Base-by-base conservation (phyloP, 345 rosid genomes). In the Raphanus sativus region DNA sequence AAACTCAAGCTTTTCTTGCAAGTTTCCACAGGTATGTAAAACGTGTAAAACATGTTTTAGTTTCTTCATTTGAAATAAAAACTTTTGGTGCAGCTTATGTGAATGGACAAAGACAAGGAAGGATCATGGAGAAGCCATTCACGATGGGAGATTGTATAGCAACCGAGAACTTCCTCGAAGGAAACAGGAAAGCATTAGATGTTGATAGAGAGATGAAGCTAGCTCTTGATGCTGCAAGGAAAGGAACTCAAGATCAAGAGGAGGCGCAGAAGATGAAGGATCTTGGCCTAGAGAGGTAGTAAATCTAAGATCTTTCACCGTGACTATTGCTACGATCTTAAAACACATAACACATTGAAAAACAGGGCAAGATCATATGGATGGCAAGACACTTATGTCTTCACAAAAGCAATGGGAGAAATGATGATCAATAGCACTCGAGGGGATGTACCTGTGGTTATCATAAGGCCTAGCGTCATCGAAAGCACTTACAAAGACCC, bases 391-490 rank as follows among this genome's bases (percentile, higher is more conserved):
- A 89, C 97, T 0, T 92, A 89, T 17, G 94, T 87, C 68, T 92
- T 92, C 82, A 95, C 99, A 2, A 95, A 95, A 84, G 99, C 98
- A 9, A 95, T 91, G 99, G 99, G 98, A 77, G 98, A 95, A 73
- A 95, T 95, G 98, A 80, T 92, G 81, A 90, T 92, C 30, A 87
- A 91, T 62, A 84, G 75, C 71, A 81, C 84, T 84, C 71, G 97
- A 82, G 99, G 90, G 48, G 87, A 95, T 15, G 85, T 89, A 28
- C 98, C 99, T 0, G 90, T 92, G 0, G 90, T 89, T 63, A 87
- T 95, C 24, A 83, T 95, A 25, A 81, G 99, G 21, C 98, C 98
- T 4, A 92, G 97, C 60, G 94, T 91, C 30, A 88, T 95, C 10
- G 98, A 92, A 71, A 92, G 99, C 83, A 92, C 99, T 63, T 87